phyloP scores from a whole-genome alignment of 257 asterid genomes.

The Henckelia pumila region DNA sequence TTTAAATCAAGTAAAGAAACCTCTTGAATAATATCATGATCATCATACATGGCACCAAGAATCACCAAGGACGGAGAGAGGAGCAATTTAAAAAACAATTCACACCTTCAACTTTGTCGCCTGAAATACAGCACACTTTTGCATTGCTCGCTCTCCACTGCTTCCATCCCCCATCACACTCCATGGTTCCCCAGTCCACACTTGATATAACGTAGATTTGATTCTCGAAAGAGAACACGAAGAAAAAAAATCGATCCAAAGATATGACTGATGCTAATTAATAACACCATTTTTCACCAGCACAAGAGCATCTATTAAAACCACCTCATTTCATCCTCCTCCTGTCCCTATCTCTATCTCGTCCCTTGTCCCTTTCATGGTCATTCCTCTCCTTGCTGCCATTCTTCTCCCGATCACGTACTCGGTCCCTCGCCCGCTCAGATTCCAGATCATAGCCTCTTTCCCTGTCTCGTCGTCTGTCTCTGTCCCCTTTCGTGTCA shows the following conservation, averaged over 20 bases:
- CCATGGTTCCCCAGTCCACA: neutral
- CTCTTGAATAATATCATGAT: no score
- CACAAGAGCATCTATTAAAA: neutral
- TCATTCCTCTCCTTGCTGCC: conserved; percentile 78
- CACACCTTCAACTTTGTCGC: neutral
- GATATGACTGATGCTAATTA: neutral
- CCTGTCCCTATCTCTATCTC: conserved; percentile 68
- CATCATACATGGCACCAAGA: neutral
- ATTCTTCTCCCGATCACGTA: conserved; percentile 47
- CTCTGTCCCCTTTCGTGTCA: conserved; percentile 47
- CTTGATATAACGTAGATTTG: no score
- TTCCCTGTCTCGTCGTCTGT: conserved; percentile 55
- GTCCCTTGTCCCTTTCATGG: conserved; percentile 60
- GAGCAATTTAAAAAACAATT: neutral
- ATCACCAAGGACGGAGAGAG: neutral
- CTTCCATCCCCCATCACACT: neutral
- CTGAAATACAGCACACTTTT: neutral
- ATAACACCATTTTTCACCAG: no score
- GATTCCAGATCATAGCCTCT: conserved; percentile 38
- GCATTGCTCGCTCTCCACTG: neutral
- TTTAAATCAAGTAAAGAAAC: neutral
- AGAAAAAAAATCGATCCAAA: neutral
- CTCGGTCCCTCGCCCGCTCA: conserved; percentile 45
- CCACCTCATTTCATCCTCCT: conserved; percentile 53
- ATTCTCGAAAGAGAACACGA: neutral